Percentiles rank a stretch among this genome's conserved stretches.
These are phyloP conservation scores for Lentinus brumalis DNA, from an alignment of 768 basidiomycete species.

Conservation along the genomic window DNA sequence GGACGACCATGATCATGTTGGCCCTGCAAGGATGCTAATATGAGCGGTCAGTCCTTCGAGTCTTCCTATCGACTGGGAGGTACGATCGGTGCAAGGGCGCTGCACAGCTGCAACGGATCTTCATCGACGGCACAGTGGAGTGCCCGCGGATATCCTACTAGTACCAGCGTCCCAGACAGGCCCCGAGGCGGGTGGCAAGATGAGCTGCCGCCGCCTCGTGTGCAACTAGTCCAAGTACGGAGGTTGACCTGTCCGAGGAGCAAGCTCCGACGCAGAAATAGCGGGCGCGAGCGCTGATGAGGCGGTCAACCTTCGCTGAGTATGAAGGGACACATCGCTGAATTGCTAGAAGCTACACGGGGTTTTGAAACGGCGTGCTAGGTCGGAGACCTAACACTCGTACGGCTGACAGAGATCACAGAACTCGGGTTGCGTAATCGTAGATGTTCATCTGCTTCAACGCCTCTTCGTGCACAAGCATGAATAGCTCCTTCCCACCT, in stretches of 20 bases:
- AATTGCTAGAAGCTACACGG: neutral
- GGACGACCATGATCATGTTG: too few relatives aligned
- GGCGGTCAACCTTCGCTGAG: slow-evolving; percentile 6
- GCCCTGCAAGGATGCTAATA: too few relatives aligned
- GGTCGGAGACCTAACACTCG: neutral
- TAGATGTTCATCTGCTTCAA: slow-evolving; percentile 9
- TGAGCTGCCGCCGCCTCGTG: slow-evolving; percentile 4
- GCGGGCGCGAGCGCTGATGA: neutral
- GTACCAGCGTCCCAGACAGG: neutral
- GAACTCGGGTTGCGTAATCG: slow-evolving; percentile 5
- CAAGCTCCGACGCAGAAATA: neutral
- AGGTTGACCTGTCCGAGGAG: neutral
- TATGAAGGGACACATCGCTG: slow-evolving; percentile 1
- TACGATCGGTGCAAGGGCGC: too few relatives aligned
- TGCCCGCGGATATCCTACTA: neutral
- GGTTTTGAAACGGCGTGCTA: neutral
- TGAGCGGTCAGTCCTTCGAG: too few relatives aligned
- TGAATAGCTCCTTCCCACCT: slow-evolving; percentile 16
- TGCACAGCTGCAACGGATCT: too few relatives aligned
- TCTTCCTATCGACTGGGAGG: too few relatives aligned
- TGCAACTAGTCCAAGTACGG: slow-evolving; percentile 8
- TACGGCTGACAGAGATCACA: neutral
- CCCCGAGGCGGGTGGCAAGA: neutral
- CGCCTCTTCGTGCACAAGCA: slow-evolving; percentile 10
- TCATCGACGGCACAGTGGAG: neutral